phyloP scores from a whole-genome alignment of 306 rosid genomes.

The Ormosia semicastrata region DNA sequence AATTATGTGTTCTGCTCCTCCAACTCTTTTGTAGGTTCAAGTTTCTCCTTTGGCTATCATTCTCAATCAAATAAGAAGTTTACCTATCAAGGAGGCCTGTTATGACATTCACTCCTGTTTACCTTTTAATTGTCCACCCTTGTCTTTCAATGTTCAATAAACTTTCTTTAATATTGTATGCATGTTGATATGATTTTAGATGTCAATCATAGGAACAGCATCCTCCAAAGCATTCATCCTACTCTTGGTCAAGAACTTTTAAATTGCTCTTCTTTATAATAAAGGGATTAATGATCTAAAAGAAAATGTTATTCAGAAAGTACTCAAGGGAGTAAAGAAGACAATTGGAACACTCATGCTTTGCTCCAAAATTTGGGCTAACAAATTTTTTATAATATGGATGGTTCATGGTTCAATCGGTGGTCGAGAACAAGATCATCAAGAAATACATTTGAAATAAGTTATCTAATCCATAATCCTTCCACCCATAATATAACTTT shows the following conservation, averaged over 20 bases:
- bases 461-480: no score
- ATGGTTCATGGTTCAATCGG: no score
- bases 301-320: background rate
- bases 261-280: background rate
- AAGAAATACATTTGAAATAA: no score
- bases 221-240: background rate
- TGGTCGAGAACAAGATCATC: no score
- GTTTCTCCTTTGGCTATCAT: background rate
- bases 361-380: background rate
- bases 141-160: background rate
- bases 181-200: background rate
- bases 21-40: background rate
- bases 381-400: no score
- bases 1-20: slow-evolving; percentile 16
- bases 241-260: background rate
- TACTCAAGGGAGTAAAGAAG: background rate
- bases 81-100: background rate
- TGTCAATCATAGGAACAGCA: background rate
- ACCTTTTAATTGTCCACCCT: background rate
- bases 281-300: background rate
- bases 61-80: background rate
- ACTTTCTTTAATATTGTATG: background rate
- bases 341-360: background rate
- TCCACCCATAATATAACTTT: no score
- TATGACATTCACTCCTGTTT: background rate